Percentiles rank a stretch among this genome's conserved stretches.
Evolutionary conservation across 495 filamentous ascomycete genomes (phyloP).

Genomic region (Penicillium psychrofluorescens): DNA sequence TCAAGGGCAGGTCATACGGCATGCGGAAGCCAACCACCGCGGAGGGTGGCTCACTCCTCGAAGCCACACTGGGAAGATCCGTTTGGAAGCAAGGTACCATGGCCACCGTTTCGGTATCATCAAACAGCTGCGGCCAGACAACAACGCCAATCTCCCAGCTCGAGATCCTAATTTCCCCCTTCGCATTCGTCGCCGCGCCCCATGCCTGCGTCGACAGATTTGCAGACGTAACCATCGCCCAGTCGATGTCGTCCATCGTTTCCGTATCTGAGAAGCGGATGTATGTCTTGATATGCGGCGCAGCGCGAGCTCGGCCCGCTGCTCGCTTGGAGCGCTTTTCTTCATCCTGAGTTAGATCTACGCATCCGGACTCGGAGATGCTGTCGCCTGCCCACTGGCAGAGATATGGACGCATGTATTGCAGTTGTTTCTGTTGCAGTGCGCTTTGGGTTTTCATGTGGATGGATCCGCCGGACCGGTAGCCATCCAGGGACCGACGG

Average conservation of each 20-base stretch:
- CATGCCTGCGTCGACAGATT: slow-evolving; percentile 88
- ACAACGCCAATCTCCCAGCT: slow-evolving; percentile 85
- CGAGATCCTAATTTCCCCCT: slow-evolving; percentile 58
- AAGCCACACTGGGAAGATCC: slow-evolving; percentile 37
- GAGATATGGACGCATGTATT: slow-evolving; percentile 63
- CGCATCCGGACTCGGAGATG: neutral
- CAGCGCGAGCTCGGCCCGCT: slow-evolving; percentile 65
- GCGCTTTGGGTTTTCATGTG: slow-evolving; percentile 68
- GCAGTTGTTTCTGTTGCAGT: slow-evolving; percentile 65
- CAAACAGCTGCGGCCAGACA: slow-evolving; percentile 70
- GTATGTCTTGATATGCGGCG: slow-evolving; percentile 90
- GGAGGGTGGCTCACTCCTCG: slow-evolving; percentile 2
- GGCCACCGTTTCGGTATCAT: slow-evolving; percentile 11
- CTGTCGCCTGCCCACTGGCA: slow-evolving; percentile 60
- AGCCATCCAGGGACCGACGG: slow-evolving; percentile 71
- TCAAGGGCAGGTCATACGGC: slow-evolving; percentile 76
- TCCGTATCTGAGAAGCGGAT: slow-evolving; percentile 54
- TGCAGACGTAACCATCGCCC: slow-evolving; percentile 80
- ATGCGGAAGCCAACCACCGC: slow-evolving; percentile 60
- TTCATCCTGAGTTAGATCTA: slow-evolving; percentile 9
- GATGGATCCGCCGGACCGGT: slow-evolving; percentile 69
- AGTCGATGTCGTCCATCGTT: slow-evolving; percentile 55
- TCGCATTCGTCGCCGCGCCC: slow-evolving; percentile 53
- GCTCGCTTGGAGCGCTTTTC: slow-evolving; percentile 18
- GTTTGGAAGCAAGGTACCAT: slow-evolving; percentile 67